phyloP scores from a whole-genome alignment of 495 filamentous ascomycete species.

The Podospora sp. region DNA sequence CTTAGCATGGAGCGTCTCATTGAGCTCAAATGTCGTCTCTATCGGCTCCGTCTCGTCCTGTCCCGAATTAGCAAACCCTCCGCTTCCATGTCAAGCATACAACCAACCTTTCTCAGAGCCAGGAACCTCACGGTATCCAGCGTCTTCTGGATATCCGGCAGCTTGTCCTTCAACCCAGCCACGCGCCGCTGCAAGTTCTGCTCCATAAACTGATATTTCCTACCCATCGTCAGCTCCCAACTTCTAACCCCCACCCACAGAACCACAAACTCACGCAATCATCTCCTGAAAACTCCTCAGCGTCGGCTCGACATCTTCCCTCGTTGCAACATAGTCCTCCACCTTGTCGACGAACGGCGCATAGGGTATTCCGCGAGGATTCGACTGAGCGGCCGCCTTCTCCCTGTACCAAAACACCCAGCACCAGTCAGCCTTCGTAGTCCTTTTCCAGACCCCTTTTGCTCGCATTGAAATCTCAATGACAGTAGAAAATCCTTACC shows the following conservation, averaged over 20 bases:
- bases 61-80: neutral
- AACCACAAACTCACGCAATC: conserved; percentile 70
- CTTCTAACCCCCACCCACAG: neutral
- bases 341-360: conserved; percentile 98
- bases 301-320: conserved; percentile 85
- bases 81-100: neutral
- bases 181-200: conserved; percentile 82
- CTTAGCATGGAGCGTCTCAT: conserved; percentile 92
- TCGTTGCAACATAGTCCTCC: conserved; percentile 86
- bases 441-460: neutral
- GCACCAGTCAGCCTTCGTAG: neutral
- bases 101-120: conserved; percentile 63
- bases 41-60: conserved; percentile 63
- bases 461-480: neutral
- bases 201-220: conserved; percentile 99
- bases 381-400: conserved; percentile 63
- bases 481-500: conserved; percentile 22
- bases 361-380: conserved; percentile 89
- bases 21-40: conserved; percentile 92
- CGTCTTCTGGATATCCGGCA: conserved; percentile 98
- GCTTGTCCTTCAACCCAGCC: conserved; percentile 86
- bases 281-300: conserved; percentile 96
- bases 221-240: conserved; percentile 33
- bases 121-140: conserved; percentile 89
- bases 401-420: conserved; percentile 33